Percentiles rank a stretch among this genome's conserved stretches.
These are phyloP conservation scores for Plantago major DNA, from an alignment of 257 asterid species.

Conservation along the genomic window DNA sequence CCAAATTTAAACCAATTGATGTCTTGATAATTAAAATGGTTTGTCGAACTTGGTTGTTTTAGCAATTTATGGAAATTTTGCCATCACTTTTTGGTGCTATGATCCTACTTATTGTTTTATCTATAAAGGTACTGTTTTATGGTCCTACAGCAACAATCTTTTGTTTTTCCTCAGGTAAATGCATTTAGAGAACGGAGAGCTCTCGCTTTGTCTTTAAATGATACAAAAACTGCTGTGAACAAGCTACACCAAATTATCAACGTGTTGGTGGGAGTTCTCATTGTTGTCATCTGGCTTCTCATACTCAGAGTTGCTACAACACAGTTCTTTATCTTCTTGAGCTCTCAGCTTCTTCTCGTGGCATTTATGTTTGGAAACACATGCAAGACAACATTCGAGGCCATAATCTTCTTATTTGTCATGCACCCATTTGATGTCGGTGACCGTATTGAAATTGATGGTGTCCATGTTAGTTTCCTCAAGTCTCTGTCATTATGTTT, in stretches of 20 bases:
- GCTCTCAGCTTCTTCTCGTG: conserved; percentile 53
- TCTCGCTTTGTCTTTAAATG: conserved; percentile 52
- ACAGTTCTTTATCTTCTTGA: conserved; percentile 38
- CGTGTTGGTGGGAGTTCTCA: conserved; percentile 39
- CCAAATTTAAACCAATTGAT: no score
- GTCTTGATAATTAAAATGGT: no score
- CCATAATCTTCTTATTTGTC: conserved; percentile 52
- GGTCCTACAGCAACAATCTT: no score
- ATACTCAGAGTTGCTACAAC: conserved; percentile 48
- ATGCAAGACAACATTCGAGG: conserved; percentile 53
- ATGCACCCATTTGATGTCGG: conserved; percentile 68
- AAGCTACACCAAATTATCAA: conserved; percentile 53
- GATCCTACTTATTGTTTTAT: no score
- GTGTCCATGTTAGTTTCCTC: conserved; percentile 34
- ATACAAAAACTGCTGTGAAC: conserved; percentile 58
- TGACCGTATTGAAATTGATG: conserved; percentile 59
- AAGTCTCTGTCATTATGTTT: no score
- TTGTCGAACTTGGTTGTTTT: no score
- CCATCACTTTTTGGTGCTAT: no score
- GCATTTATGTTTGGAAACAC: conserved; percentile 60
- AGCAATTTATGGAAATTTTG: no score
- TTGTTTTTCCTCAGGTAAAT: conserved; percentile 33
- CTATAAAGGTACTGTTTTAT: no score
- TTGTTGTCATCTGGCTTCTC: conserved; percentile 35
- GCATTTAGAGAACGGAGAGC: conserved; percentile 62